Base-by-base conservation (phyloP, 1,139 yeast genomes). In the Neolecta irregularis region DNA sequence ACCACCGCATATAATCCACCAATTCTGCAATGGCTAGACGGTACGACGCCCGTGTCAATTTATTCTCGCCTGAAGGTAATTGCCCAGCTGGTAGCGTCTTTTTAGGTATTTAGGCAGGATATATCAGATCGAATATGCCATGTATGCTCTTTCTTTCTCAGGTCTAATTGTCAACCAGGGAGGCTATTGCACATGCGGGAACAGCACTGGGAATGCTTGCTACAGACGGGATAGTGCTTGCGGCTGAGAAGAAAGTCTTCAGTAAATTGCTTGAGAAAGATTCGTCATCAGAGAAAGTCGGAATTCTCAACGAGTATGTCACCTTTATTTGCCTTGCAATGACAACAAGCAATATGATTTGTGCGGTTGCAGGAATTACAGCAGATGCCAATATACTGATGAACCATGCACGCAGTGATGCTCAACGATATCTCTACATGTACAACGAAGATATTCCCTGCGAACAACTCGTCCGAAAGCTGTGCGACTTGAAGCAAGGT, bases 311-410 rank as follows among this genome's bases (percentile, higher is more conserved):
- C 57, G 85, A 72, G 52, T 46, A 37, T 31, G 49, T 45, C 5
- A 2, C n/a, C 7, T 17, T 25, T 9, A 6, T 16, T 7, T 37
- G n/a, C 29, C 7, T 12, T 6, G 13, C 5, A 12, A 15, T 2
- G 30, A 21, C 17, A 30, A 24, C 6, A n/a, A 61, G 68, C 56
- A 74, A 76, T 50, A 77, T 77, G 65, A 67, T 85, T 35, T 81
- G 92, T 49, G 94, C 96, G 1, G 99, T 91, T 24, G 98, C 99
- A 1, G 99, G 99, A 34, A 76, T 88, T 73, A 91, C 91, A 32
- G 91, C 96, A 1, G 99, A 91, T 58, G 98, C 98, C 2, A 76
- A 83, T 30, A 85, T 88, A 41, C 67, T 91, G 47, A 79, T 91
- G 47, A 78, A 81, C 55, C 72, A 73, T 48, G 93, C 94, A n/a